Base-by-base conservation (phyloP, 1,284 basidiomycete species). In the Ustilago bromivora region DNA sequence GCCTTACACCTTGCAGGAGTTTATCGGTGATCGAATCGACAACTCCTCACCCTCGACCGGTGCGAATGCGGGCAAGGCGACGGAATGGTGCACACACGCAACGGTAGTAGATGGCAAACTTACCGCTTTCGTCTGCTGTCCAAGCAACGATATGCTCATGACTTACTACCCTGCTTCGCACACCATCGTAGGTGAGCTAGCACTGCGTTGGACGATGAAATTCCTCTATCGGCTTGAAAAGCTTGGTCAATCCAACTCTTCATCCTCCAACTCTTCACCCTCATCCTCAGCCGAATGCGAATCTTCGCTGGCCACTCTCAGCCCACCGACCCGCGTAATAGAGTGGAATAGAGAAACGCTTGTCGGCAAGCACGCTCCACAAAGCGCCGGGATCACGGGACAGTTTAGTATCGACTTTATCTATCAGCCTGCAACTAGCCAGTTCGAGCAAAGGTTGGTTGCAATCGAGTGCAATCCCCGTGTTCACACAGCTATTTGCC, bases 361-460 rank as follows among this genome's bases (percentile, higher is more conserved):
- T 13, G 64, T 77, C 0, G 75, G 75, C 5, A 40, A 31, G 11
- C 43, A 73, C 43, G 75, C 75, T 11, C 64, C 71, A 4, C 3
- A 46, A 0, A 41, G 54, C 3, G 71, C 75, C 11, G 64, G 75
- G 68, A 77, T 88, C 19, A 87, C 84, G 15, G 88, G 87, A 8
- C 87, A 88, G 52, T 88, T 88, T 69, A 87, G 87, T 32, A 86
- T 88, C 78, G 87, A 88, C 66, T 88, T 88, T 58, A 88, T 88
- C 79, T 74, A 86, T 59, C 81, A 82, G 53, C 79, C 81, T 9
- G 65, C 61, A 3, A 86, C 85, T 0, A 71, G 71, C 9, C 61
- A 66, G 13, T 60, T 82, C 35, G 70, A 68, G n/a, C 83, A 86
- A 28, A 67, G 76, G 9, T 76, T 88, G 19, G 88, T 87, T 52